Base-by-base conservation (phyloP, 345 rosid genomes). In the Toxicodendron radicans region DNA sequence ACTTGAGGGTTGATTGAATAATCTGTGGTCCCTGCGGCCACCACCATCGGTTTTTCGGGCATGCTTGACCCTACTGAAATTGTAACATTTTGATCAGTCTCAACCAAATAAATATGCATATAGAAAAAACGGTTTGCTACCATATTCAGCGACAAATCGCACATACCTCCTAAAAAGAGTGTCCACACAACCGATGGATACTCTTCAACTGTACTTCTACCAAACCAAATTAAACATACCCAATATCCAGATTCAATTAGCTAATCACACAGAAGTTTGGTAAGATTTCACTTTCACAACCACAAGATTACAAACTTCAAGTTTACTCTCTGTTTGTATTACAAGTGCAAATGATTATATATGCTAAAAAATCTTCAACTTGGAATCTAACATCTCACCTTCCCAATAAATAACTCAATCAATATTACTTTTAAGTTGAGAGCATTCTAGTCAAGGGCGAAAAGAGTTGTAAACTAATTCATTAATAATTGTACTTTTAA, bases 41-140 rank as follows among this genome's bases (percentile, higher is more conserved):
- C 73, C 58, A 3, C 51, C 27, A n/a, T 61, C 2, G 80, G 72
- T 85, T 87, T 90, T 79, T 86, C 98, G 33, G 90, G 86, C 86
- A 78, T 85, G 86, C 83, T 74, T 59, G 79, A 30, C 56, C 85
- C 97, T 88, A 71, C 76, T 27, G 58, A 20, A 46, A 49, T 51
- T 61, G 52, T 58, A 72, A 38, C 69, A 70, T 6, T 64, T 69
- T 54, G 76, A 71, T 71, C 23, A 76, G 51, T 68, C 49, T 45
- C 63, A 30, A 14, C 72, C 73, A 54, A 76, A 75, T 48, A 52
- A 41, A 54, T 66, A 48, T 13, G 17, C 18, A 51, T 14, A 7
- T 38, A 61, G 5, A 48, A 18, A 60, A 7, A 75, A 10, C 32
- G n/a, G 23, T 68, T 13, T 10, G n/a, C 10, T 41, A 65, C 11